These are phyloP conservation scores for Chalara sp. DNA, from an alignment of 2,329 filamentous ascomycete species.

Conservation along the genomic window DNA sequence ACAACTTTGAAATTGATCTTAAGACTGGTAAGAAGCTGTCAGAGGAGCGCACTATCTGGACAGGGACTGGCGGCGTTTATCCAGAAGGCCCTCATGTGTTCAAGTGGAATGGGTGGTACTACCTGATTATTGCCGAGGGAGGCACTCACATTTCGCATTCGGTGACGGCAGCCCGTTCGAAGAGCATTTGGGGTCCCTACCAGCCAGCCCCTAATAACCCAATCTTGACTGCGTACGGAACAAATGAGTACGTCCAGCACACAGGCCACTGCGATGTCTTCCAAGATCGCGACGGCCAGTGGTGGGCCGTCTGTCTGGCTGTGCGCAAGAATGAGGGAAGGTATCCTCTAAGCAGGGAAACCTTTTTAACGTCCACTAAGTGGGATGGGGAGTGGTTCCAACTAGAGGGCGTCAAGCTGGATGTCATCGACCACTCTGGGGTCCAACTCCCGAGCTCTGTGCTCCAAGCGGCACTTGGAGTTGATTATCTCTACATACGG, in stretches of 20 bases:
- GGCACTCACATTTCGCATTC: conserved; percentile 30
- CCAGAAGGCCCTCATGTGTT: conserved; percentile 47
- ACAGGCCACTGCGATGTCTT: not conserved
- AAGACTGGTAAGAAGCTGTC: no score
- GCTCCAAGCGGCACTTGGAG: no score
- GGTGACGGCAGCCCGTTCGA: not conserved
- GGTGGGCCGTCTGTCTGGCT: not conserved
- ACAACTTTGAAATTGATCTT: no score
- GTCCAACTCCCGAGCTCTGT: no score
- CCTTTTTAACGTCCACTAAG: no score
- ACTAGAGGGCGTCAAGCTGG: no score
- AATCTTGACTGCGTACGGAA: not conserved
- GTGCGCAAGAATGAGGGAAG: not conserved
- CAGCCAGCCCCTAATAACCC: not conserved
- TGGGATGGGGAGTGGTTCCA: no score
- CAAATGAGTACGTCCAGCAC: not conserved
- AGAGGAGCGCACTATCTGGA: no score
- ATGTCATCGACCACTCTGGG: no score
- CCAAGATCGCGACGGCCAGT: not conserved
- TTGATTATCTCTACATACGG: no score
- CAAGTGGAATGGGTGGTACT: conserved; percentile 42
- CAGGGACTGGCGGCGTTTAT: no score
- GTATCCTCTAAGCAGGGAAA: not conserved
- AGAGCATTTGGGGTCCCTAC: not conserved
- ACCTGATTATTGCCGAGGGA: conserved; percentile 45